Evolutionary conservation across 2,329 filamentous ascomycete species (phyloP).

Genomic region (Arthrobotrys musiformis): DNA sequence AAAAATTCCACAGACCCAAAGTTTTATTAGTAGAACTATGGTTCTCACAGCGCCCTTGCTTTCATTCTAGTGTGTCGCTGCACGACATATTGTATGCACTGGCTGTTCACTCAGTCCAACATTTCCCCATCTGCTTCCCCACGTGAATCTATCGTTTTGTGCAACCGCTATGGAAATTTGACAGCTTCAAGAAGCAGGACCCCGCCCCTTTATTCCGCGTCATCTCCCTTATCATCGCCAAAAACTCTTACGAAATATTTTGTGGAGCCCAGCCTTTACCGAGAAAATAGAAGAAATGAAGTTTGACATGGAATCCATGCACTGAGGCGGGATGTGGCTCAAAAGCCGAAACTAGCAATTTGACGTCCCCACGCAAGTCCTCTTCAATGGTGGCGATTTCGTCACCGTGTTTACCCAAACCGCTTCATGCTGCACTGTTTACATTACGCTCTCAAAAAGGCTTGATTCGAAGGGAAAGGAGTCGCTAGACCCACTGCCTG

Average conservation of each 20-base stretch:
- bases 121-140: conserved; percentile 1
- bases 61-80: background rate
- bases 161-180: conserved; percentile 4
- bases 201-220: conserved; percentile 22
- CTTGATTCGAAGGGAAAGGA: conserved; percentile 5
- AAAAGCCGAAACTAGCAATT: conserved; percentile 31
- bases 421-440: too few species aligned
- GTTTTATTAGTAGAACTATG: conserved; percentile 15
- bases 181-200: conserved; percentile 3
- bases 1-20: background rate
- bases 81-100: background rate
- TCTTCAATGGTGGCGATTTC: conserved; percentile 11
- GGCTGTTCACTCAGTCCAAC: background rate
- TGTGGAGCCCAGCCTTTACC: background rate
- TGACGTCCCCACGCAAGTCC: conserved; percentile 14
- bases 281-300: conserved; percentile 19
- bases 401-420: background rate
- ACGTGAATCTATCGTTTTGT: background rate
- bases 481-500: conserved; percentile 24
- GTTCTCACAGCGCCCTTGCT: conserved; percentile 4
- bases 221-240: conserved; percentile 19
- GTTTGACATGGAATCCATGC: conserved; percentile 24
- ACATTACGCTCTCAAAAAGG: background rate
- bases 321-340: conserved; percentile 20
- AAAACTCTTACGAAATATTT: conserved; percentile 17